Conservation (phyloP, 2,329 filamentous ascomycete genomes). For the Aspergillus alliaceus region DNA sequence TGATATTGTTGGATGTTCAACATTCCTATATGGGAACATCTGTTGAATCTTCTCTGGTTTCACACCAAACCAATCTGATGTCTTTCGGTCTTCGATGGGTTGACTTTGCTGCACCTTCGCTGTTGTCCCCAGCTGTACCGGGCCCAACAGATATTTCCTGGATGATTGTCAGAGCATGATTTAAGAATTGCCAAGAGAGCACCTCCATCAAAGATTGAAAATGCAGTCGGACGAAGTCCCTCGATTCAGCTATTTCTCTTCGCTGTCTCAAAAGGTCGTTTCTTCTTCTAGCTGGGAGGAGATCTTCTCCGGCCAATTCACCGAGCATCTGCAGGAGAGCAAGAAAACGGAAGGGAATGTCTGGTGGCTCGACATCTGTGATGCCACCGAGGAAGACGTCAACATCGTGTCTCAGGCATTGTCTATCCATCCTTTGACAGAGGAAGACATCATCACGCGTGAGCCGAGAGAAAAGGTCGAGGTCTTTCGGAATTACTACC, state of each 20-base stretch:
- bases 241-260: conserved; percentile 93
- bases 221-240: conserved; percentile 5
- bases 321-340: conserved; percentile 13
- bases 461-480: conserved; percentile 98
- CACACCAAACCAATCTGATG: not conserved
- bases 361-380: conserved; percentile 95
- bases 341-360: conserved; percentile 45
- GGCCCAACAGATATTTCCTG: not conserved
- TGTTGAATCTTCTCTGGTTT: not conserved
- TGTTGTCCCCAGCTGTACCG: conserved; percentile 2
- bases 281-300: conserved; percentile 21
- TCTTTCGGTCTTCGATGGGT: not conserved
- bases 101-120: not conserved
- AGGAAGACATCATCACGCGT: conserved; percentile 91
- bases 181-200: conserved; percentile 4
- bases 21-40: not conserved
- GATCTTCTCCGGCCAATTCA: conserved; percentile 13
- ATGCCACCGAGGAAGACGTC: conserved; percentile 82
- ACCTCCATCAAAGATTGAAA: not conserved
- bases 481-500: conserved; percentile 93
- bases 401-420: conserved; percentile 84
- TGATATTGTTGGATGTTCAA: not conserved
- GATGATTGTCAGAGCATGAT: not conserved
- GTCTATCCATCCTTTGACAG: conserved; percentile 87
- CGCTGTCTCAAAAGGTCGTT: conserved; percentile 64